These are phyloP conservation scores for Darksidea phi DNA, from an alignment of 495 filamentous ascomycete genomes.

Conservation along the genomic window DNA sequence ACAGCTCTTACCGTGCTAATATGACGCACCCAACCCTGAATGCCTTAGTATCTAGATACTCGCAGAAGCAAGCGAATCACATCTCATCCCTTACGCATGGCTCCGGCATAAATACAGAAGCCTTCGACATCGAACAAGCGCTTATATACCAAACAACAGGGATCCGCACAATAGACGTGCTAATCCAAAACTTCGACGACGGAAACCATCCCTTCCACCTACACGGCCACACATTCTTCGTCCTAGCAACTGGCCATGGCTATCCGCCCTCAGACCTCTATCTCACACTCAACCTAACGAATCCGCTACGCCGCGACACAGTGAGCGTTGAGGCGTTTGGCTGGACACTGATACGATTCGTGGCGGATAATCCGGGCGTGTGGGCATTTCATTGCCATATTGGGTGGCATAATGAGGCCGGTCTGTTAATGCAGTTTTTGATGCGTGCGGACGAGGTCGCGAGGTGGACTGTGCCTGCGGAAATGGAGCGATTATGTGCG, in stretches of 20 bases:
- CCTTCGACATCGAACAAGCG: constrained; percentile 30
- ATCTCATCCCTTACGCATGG: not conserved
- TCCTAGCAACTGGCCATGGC: constrained; percentile 56
- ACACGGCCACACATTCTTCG: constrained; percentile 58
- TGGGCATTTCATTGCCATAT: constrained; percentile 43
- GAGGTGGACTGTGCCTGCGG: constrained; percentile 47
- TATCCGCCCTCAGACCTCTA: constrained; percentile 46
- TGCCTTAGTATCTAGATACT: constrained; percentile 41
- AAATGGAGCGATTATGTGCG: constrained; percentile 47
- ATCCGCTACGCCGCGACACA: constrained; percentile 41
- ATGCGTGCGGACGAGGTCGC: constrained; percentile 48
- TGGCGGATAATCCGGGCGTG: constrained; percentile 41
- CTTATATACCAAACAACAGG: constrained; percentile 39
- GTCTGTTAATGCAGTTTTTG: constrained; percentile 61
- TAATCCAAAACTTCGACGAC: constrained; percentile 43
- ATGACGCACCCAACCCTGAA: constrained; percentile 47
- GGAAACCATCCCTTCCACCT: constrained; percentile 42
- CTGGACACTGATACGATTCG: constrained; percentile 39
- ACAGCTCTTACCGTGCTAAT: constrained; percentile 52
- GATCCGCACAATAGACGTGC: constrained; percentile 37
- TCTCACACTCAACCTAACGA: constrained; percentile 29
- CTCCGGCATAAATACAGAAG: constrained; percentile 34
- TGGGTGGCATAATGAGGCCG: constrained; percentile 60
- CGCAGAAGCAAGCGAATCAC: constrained; percentile 2
- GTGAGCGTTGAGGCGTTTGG: constrained; percentile 40